Base-by-base conservation (phyloP, 495 filamentous ascomycete genomes). In the Aspergillus ostianus region DNA sequence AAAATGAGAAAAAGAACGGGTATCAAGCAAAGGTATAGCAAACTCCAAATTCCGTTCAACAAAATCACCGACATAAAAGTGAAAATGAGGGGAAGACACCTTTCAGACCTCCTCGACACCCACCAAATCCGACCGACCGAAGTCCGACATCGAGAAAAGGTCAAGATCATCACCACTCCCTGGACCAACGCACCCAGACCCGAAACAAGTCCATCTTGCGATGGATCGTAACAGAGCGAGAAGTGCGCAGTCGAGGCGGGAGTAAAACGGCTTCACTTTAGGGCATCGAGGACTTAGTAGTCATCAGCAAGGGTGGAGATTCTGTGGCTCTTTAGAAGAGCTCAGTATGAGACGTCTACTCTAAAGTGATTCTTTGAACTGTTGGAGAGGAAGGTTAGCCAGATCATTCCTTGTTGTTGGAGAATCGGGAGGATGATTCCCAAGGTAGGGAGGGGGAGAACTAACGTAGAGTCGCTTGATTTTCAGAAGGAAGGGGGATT, bases 321-420 rank as follows among this genome's bases (percentile, higher is more conserved):
- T 85, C 82, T 87, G 85, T 85, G 80, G 86, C 86, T 87, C 77
- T 79, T 87, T 83, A 90, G 83, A 84, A 87, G 80, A 88, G 86
- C 82, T 85, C 84, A 90, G 84, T 85, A 80, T 67, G 75, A 82
- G 85, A 89, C 86, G 82, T 89, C 79, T 86, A 90, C 88, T 91
- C 87, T 90, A 90, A 91, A 90, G 88, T 90, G 88, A 91, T 91
- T 89, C 87, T 90, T 86, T 86, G 84, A 86, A 84, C 81, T 84
- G 80, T 71, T 51, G 70, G 13, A 29, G 29, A n/a, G 47, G 59
- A 56, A 67, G 67, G 67, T 78, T 69, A 73, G 73, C 48, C 67
- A 51, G n/a, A 26, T 26, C 26, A 57, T 57, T 30, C 17, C 20
- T 57, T 6, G 27, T 29, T 32, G 47, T 19, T 53, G 47, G 59